These are phyloP conservation scores for Isatis tinctoria DNA, from an alignment of 345 rosid genomes.

Conservation along the genomic window DNA sequence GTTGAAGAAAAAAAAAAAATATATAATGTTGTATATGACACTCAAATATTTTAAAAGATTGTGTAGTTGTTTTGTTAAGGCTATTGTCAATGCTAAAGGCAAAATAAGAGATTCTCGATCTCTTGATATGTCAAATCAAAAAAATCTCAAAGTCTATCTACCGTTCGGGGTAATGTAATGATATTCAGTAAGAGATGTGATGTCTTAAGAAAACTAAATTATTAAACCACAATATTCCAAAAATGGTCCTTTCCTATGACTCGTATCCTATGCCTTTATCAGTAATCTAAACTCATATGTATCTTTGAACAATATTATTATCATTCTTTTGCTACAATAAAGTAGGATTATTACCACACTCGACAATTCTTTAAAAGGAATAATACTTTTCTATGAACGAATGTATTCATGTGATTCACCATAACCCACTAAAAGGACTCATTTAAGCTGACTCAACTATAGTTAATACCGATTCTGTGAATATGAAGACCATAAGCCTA, in stretches of 20 bases:
- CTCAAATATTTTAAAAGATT: neutral
- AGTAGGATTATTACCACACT: neutral
- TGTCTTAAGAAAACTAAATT: slow-evolving; percentile 15
- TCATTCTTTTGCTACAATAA: no score
- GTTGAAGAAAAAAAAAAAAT: neutral
- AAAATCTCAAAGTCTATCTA: slow-evolving; percentile 17
- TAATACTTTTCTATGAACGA: neutral
- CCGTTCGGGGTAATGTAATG: neutral
- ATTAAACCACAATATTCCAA: slow-evolving; percentile 13
- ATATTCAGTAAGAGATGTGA: slow-evolving; percentile 13
- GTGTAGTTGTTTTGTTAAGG: neutral
- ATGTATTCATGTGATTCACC: neutral
- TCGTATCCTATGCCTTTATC: slow-evolving; percentile 22
- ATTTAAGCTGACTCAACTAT: neutral
- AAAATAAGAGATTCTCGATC: slow-evolving; percentile 25
- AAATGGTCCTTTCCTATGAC: slow-evolving; percentile 20
- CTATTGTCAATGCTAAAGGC: slow-evolving; percentile 7
- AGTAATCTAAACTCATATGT: neutral
- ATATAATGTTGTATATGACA: neutral
- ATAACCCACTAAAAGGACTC: neutral
- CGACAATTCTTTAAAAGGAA: neutral
- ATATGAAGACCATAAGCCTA: no score
- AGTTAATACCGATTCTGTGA: no score
- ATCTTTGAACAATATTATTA: neutral
- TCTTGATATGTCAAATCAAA: slow-evolving; percentile 28